Conservation (phyloP, 208 protist genomes). For the Trypanosoma mega region DNA sequence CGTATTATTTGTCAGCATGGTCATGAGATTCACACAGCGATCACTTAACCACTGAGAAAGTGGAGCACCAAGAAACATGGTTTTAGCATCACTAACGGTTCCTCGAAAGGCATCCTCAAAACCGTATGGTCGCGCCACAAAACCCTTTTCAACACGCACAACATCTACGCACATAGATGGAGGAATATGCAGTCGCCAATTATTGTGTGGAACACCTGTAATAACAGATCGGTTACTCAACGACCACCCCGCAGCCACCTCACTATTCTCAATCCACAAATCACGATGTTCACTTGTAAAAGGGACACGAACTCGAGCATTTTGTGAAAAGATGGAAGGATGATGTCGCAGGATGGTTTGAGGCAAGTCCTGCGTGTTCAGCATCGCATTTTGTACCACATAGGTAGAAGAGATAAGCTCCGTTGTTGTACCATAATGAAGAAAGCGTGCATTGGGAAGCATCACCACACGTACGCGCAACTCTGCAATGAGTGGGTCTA, state of each 20-base stretch:
- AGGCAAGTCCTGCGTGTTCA: neutral
- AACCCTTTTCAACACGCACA: conserved; percentile 14
- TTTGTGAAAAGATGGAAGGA: conserved; percentile 5
- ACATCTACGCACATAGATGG: conserved; percentile 32
- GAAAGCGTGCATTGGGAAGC: conserved; percentile 31
- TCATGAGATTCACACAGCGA: conserved; percentile 23
- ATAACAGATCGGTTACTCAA: conserved; percentile 34
- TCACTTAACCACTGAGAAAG: conserved; percentile 33
- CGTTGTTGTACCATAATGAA: conserved; percentile 43
- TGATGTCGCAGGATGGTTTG: neutral
- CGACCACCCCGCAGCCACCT: conserved; percentile 28
- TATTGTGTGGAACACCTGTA: conserved; percentile 42
- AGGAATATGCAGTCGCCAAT: conserved; percentile 41
- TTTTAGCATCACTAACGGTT: conserved; percentile 15
- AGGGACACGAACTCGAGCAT: neutral
- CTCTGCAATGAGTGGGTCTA: conserved; percentile 1
- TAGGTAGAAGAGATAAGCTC: conserved; percentile 36
- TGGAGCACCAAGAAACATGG: conserved; percentile 32
- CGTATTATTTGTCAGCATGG: conserved; percentile 16
- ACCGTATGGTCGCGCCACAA: conserved; percentile 41
- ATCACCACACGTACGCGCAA: conserved; percentile 38
- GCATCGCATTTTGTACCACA: conserved; percentile 17
- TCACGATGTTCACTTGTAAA: neutral
- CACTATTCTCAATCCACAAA: conserved; percentile 52
- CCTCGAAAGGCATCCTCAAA: conserved; percentile 39